phyloP scores from a whole-genome alignment of 164 flowering plant species.

The Santalum album region DNA sequence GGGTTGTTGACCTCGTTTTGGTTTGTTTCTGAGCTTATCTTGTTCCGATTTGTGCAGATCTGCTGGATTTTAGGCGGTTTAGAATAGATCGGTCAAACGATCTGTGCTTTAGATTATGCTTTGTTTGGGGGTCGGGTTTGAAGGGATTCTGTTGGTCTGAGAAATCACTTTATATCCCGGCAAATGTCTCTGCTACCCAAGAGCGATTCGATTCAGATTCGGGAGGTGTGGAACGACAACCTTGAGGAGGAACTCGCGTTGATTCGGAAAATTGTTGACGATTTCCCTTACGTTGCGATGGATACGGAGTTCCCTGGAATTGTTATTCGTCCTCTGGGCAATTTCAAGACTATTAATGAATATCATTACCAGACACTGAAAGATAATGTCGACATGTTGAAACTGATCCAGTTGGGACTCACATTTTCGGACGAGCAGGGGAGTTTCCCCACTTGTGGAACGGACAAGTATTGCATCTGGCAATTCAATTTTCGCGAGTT shows the following conservation, averaged over 20 bases:
- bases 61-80: neutral
- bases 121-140: neutral
- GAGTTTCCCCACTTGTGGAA: slow-evolving; percentile 22
- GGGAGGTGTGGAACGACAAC: slow-evolving; percentile 30
- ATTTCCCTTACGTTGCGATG: slow-evolving; percentile 26
- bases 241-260: slow-evolving; percentile 19
- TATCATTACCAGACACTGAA: slow-evolving; percentile 25
- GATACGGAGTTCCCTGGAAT: slow-evolving; percentile 35
- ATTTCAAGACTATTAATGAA: slow-evolving; percentile 21
- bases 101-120: neutral
- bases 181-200: slow-evolving; percentile 21
- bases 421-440: slow-evolving; percentile 28
- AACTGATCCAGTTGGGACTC: slow-evolving; percentile 27
- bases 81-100: neutral
- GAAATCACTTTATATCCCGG: neutral
- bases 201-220: slow-evolving; percentile 22
- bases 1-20: neutral
- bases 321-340: slow-evolving; percentile 24
- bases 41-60: neutral
- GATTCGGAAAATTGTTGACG: slow-evolving; percentile 22
- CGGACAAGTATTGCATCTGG: slow-evolving; percentile 21
- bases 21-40: neutral
- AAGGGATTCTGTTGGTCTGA: neutral
- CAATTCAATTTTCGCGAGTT: slow-evolving; percentile 33
- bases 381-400: slow-evolving; percentile 26